Base-by-base conservation (phyloP, 2,329 filamentous ascomycete genomes). In the Bipolaris cookei region DNA sequence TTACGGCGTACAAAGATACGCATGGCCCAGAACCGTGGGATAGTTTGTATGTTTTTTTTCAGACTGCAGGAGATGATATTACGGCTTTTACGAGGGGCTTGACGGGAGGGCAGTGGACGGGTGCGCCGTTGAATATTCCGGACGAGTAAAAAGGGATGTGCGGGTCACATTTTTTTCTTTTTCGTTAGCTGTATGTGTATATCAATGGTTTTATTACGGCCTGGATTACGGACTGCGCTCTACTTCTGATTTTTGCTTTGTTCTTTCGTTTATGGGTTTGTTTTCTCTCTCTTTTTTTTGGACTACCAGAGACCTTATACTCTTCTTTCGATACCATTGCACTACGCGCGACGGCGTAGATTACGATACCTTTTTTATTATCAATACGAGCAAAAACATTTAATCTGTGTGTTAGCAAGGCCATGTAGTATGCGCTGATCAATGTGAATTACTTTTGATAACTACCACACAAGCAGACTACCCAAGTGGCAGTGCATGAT, bases 41-140 rank as follows among this genome's bases (percentile, higher is more conserved):
- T 32, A 73, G 67, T 45, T 43, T 75, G 32, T 74, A 73, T 51
- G 71, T 74, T 1, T 75, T 75, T 48, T 74, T 69, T 34, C 71
- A 75, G 48, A 68, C 64, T 1, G 51, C 46, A 0, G 71, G 72
- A 0, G 62, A 70, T 51, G 72, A 75, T 39, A 69, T 75, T 10
- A 73, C 64, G 3, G 71, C 64, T 0, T 72, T 73, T 35, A 68
- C 67, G 6, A 59, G 72, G 44, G 54, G 58, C 4, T 50, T 71
- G 14, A 41, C 32, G 0, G 67, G 63, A 2, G 72, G 72, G 0
- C 66, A 73, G 45, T 75, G 72, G 72, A 70, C 65, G 1, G 63
- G 65, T 47, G 71, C 64, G 2, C 37, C 53, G 8, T 55, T 75
- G 39, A 45, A 53, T 14, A 71, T 74, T 39, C 70, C 71, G 5